A percentile compares a stretch with the other conserved stretches of the same genome.
Conservation (phyloP, 352 stramenopile species). For the Phytophthora hibernalis region DNA sequence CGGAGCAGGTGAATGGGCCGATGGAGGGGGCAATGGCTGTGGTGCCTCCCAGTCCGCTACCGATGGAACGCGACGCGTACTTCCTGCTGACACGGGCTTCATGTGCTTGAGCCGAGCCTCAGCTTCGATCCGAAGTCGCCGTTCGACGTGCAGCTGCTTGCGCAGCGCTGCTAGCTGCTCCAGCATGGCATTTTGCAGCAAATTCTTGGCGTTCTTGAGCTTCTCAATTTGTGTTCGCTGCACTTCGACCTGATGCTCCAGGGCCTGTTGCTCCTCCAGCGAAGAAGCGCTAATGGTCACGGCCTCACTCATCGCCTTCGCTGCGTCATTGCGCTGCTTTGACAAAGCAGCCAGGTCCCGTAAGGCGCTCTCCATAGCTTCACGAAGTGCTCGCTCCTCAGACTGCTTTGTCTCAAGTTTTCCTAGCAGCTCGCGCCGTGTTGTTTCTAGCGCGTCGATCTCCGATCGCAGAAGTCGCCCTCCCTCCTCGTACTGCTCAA, state of each 20-base stretch:
- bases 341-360: slow-evolving; percentile 69
- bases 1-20: slow-evolving; percentile 36
- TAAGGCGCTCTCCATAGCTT: slow-evolving; percentile 75
- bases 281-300: slow-evolving; percentile 85
- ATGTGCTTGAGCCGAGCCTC: slow-evolving; percentile 77
- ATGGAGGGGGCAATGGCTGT: slow-evolving; percentile 59
- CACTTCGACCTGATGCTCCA: slow-evolving; percentile 63
- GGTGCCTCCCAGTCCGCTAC: slow-evolving; percentile 42
- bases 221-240: slow-evolving; percentile 80
- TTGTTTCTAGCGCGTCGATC: slow-evolving; percentile 37
- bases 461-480: slow-evolving; percentile 28
- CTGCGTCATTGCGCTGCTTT: slow-evolving; percentile 77
- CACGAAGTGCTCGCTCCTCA: slow-evolving; percentile 58
- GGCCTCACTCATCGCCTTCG: slow-evolving; percentile 85
- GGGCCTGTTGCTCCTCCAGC: slow-evolving; percentile 76
- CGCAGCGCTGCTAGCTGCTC: slow-evolving; percentile 78
- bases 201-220: slow-evolving; percentile 76
- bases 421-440: slow-evolving; percentile 38
- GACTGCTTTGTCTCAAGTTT: slow-evolving; percentile 55
- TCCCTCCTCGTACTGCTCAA: slow-evolving; percentile 49
- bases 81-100: slow-evolving; percentile 6
- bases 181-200: slow-evolving; percentile 86
- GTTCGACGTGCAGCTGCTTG: slow-evolving; percentile 80
- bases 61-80: background rate
- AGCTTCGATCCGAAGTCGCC: slow-evolving; percentile 67